Evolutionary conservation across 345 rosid genomes (phyloP).

Genomic region (Draba incana): DNA sequence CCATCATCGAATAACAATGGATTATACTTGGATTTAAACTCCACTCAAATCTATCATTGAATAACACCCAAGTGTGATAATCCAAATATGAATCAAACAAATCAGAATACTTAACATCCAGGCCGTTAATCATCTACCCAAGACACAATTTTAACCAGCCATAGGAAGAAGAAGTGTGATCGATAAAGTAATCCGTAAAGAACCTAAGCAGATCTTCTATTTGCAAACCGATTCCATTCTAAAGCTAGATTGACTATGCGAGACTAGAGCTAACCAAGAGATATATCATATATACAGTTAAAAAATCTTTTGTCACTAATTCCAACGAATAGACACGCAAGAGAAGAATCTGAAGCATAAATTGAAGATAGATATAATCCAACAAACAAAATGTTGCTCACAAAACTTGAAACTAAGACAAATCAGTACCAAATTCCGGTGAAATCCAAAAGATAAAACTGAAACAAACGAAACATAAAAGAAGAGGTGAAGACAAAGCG

Average conservation of each 20-base stretch:
- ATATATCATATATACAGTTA: background rate
- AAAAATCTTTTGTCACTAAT: background rate
- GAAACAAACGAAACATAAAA: conserved; percentile 18
- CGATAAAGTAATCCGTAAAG: too few relatives aligned
- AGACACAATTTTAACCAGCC: background rate
- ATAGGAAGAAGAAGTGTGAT: background rate
- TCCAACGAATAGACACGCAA: background rate
- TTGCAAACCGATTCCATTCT: too few relatives aligned
- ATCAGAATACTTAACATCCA: background rate
- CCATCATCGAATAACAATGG: too few relatives aligned
- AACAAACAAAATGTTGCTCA: conserved; percentile 5
- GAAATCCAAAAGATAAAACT: background rate
- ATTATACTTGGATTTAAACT: too few relatives aligned
- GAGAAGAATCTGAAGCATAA: background rate
- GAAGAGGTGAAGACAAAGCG: background rate
- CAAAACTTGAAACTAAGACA: conserved; percentile 10
- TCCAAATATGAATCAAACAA: background rate
- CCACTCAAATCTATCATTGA: too few relatives aligned
- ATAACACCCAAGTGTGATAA: too few relatives aligned
- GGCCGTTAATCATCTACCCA: background rate
- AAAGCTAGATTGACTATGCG: too few relatives aligned
- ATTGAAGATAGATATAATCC: conserved; percentile 17
- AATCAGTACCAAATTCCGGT: background rate
- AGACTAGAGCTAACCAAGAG: background rate
- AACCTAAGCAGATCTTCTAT: too few relatives aligned